Conservation (phyloP, 1,284 basidiomycete species). For the Apiotrichum mycotoxinovorans region DNA sequence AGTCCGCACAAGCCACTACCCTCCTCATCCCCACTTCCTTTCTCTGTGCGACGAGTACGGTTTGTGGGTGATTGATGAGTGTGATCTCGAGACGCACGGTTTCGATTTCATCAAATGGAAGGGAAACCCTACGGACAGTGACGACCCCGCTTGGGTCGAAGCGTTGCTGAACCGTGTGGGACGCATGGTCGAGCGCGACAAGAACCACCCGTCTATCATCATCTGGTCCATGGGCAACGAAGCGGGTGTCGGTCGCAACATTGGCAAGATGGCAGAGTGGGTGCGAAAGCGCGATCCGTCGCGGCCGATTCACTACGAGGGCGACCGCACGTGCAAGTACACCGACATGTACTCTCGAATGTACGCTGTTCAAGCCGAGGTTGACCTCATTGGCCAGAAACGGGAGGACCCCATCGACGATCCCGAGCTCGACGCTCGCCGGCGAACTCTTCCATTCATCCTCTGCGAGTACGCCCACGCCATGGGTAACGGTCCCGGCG, state of each 20-base stretch:
- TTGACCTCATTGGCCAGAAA: conserved; percentile 16
- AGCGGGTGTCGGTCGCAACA: conserved; percentile 21
- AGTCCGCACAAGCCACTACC: conserved; percentile 26
- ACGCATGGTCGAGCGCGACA: conserved; percentile 28
- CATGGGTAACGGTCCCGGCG: conserved; percentile 32
- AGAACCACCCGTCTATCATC: conserved; percentile 29
- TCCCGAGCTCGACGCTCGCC: not conserved
- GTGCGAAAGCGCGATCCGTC: conserved; percentile 20
- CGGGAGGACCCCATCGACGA: not conserved
- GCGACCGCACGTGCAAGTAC: conserved; percentile 17
- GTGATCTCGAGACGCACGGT: conserved; percentile 31
- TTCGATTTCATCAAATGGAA: conserved; percentile 20
- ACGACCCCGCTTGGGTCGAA: conserved; percentile 7
- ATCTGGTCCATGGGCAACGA: conserved; percentile 33
- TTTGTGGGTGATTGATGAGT: conserved; percentile 30
- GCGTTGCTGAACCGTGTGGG: conserved; percentile 21
- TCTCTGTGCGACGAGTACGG: conserved; percentile 31
- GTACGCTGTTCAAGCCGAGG: conserved; percentile 22
- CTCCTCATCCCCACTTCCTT: conserved; percentile 26
- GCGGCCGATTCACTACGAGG: conserved; percentile 29
- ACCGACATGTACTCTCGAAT: conserved; percentile 28
- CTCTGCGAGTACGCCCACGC: conserved; percentile 29
- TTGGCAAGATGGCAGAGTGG: conserved; percentile 23
- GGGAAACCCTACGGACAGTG: conserved; percentile 15
- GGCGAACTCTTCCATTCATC: conserved; percentile 21